Base-by-base conservation (phyloP, 2,329 filamentous ascomycete genomes). In the Laburnicola sp. region DNA sequence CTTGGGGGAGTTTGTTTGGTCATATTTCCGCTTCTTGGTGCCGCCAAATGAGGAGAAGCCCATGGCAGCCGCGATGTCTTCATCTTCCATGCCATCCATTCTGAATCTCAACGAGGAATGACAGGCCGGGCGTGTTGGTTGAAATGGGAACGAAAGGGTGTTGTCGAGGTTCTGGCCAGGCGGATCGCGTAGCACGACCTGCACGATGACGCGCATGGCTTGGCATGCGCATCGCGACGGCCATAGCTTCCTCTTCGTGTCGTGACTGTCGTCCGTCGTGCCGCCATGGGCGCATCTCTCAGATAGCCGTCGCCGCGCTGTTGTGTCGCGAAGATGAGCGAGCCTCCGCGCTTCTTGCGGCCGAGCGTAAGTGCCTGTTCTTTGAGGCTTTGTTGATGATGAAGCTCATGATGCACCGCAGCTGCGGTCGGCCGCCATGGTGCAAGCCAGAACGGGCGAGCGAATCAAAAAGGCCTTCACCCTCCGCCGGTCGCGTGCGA, bases 361-460 rank as follows among this genome's bases (percentile, higher is more conserved):
- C 69, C 69, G 45, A 72, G 57, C 48, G 72, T 74, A 69, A 60
- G 70, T 53, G 11, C n/a, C 23, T 41, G 7, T 16, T 35, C 28
- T 51, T 32, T 36, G 37, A 39, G 32, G 38, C 37, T 36, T 39
- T 28, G 10, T 44, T 40, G 16, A 9, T 23, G 7, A 21, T 25
- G 28, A 44, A 35, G 52, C 63, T 69, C 27, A 71, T 64, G 48
- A 46, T 5, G 50, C 4, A 6, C 36, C 32, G 48, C 62, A 91
- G 81, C 80, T 95, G 54, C 86, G 88, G 60, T 88, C 93, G 69
- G 89, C 89, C 59, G 94, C 90, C 38, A 91, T 95, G 71, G 88
- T 97, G 62, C 82, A 96, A 48, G 91, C 93, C 6, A 80, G 82
- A 52, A 97, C 91, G 2, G 92, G 93, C 64, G 89, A 96, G 73